Base-by-base conservation (phyloP, 2,329 filamentous ascomycete species). In the Talaromyces pinophilus region DNA sequence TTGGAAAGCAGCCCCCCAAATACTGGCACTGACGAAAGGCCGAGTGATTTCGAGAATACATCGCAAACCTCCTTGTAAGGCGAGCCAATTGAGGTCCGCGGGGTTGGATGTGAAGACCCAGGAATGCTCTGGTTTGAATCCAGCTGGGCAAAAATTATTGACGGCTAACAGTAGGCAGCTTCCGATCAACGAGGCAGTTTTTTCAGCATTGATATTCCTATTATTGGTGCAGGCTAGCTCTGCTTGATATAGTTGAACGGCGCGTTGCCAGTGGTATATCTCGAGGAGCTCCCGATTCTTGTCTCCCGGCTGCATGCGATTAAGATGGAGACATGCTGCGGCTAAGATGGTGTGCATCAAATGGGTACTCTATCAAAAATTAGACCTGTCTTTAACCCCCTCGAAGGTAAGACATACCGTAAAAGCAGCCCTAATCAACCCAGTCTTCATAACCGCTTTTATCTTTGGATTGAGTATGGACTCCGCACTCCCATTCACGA, bases 131-230 rank as follows among this genome's bases (percentile, higher is more conserved):
- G 77, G 76, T 63, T 70, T 71, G 66, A 72, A 78, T n/a, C 71
- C 69, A 10, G 74, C 71, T 5, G 74, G 69, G 6, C 67, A 63
- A 63, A 80, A 79, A 22, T 77, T 72, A 65, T 78, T 73, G 44
- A 77, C 70, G 15, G 74, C 74, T 65, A 80, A 69, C 33, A 81
- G 70, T 65, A 80, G 71, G 55, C 78, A 78, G 42, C 76, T 72
- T 1, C 77, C 78, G 66, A 79, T 75, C 4, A 80, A 71, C 2
- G 72, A 72, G 67, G 78, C 77, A 73, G 79, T 80, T 67, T 79
- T 80, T 5, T 76, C 59, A 5, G 67, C 63, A 3, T 70, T 70
- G 25, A 76, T 33, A 22, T 57, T 57, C 2, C 22, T 25, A 8
- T n/a, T 68, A 7, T 69, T 67, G n/a, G 35, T 22, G 2, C 44